Conservation (phyloP, 805 yeast genomes). For the Metschnikowia amazonensis region DNA sequence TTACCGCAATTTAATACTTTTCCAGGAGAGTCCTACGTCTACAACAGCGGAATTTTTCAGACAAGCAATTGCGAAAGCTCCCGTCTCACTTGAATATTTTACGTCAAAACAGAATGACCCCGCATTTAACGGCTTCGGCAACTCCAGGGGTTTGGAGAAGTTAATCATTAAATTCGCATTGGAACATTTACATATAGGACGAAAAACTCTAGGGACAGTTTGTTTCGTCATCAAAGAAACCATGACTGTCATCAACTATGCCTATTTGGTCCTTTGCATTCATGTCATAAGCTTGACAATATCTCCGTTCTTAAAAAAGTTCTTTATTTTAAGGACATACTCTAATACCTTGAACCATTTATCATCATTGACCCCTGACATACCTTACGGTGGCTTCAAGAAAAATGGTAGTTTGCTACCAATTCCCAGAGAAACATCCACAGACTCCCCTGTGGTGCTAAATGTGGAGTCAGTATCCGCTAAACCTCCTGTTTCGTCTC, state of each 20-base stretch:
- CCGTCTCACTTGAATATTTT: neutral
- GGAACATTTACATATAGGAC: conserved; percentile 8
- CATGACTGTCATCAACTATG: conserved; percentile 15
- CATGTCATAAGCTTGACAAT: conserved; percentile 25
- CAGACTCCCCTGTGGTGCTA: conserved; percentile 15
- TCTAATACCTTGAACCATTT: conserved; percentile 22
- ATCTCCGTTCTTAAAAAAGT: conserved; percentile 16
- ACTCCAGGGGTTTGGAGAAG: neutral
- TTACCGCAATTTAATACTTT: conserved; percentile 1
- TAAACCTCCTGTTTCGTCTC: neutral
- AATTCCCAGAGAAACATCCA: conserved; percentile 9
- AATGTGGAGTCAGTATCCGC: conserved; percentile 14
- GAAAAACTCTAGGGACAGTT: conserved; percentile 4
- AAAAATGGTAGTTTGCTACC: conserved; percentile 10
- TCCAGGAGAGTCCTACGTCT: neutral
- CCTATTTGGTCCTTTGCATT: conserved; percentile 24
- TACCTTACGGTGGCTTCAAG: conserved; percentile 18
- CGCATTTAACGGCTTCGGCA: neutral
- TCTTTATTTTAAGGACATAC: conserved; percentile 19
- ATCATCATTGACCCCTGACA: conserved; percentile 21
- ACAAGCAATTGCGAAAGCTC: conserved; percentile 3
- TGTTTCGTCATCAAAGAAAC: conserved; percentile 13
- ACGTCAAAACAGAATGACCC: neutral
- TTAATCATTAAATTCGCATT: neutral
- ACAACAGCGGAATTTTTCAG: neutral